Conservation (phyloP, 1,284 basidiomycete species). For the Schizophyllum amplum region DNA sequence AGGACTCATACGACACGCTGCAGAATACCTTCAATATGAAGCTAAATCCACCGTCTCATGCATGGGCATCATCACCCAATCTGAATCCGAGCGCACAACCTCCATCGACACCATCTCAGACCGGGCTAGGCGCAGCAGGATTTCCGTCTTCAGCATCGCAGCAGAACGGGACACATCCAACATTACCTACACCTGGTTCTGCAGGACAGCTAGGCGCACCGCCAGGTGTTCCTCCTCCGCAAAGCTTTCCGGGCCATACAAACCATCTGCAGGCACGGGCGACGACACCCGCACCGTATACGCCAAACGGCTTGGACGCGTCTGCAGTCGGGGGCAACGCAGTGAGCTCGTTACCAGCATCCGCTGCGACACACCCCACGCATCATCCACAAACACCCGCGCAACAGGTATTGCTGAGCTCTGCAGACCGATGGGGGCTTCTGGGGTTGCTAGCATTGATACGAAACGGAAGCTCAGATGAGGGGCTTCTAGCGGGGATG, state of each 20-base stretch:
- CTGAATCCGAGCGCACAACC: constrained; percentile 7
- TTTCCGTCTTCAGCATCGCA: constrained; percentile 9
- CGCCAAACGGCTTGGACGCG: constrained; percentile 31
- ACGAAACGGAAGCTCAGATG: constrained; percentile 79
- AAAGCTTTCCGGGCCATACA: constrained; percentile 30
- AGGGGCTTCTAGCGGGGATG: constrained; percentile 79
- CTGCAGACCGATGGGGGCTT: constrained; percentile 94
- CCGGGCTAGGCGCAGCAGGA: constrained; percentile 2
- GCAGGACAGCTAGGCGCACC: constrained; percentile 21
- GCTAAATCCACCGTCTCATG: constrained; percentile 7
- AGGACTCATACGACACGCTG: constrained; percentile 18
- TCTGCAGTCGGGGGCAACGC: constrained; percentile 13
- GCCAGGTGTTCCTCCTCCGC: constrained; percentile 45
- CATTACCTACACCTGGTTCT: not conserved
- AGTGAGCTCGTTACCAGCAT: constrained; percentile 22
- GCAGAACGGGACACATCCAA: constrained; percentile 1
- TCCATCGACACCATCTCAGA: not conserved
- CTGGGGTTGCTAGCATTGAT: constrained; percentile 87
- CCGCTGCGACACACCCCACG: constrained; percentile 24
- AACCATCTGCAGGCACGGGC: constrained; percentile 20
- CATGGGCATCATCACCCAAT: constrained; percentile 6
- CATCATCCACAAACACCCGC: constrained; percentile 80
- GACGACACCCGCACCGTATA: constrained; percentile 26
- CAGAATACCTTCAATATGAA: constrained; percentile 34
- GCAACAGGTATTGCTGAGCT: constrained; percentile 89